phyloP scores from a whole-genome alignment of 2,329 filamentous ascomycete genomes.

The Neonectria faginata region DNA sequence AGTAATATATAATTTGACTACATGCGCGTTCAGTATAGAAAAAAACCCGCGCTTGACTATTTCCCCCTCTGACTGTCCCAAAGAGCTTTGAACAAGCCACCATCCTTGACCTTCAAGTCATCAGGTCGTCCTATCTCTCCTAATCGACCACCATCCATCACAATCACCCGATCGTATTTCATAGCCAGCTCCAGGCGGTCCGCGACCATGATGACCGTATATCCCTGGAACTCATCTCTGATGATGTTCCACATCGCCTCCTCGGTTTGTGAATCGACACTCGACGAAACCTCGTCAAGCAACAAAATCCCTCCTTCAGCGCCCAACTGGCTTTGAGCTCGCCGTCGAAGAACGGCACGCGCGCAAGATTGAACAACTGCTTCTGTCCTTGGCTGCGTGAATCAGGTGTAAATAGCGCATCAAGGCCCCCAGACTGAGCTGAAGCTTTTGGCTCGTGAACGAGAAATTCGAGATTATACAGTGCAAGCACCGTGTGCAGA shows the following conservation, averaged over 20 bases:
- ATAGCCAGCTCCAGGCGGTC: constrained; percentile 61
- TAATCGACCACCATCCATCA: constrained; percentile 55
- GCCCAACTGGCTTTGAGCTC: constrained; percentile 8
- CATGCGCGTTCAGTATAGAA: too few relatives aligned
- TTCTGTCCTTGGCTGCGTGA: constrained; percentile 66
- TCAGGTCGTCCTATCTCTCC: constrained; percentile 46
- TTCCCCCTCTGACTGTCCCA: neutral
- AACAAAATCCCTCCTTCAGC: constrained; percentile 48
- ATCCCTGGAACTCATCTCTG: constrained; percentile 50
- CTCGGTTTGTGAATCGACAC: constrained; percentile 50
- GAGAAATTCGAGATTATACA: constrained; percentile 47
- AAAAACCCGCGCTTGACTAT: too few relatives aligned
- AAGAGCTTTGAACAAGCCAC: neutral
- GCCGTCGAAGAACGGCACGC: constrained; percentile 64
- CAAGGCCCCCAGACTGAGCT: constrained; percentile 52
- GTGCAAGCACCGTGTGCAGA: constrained; percentile 45
- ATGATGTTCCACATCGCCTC: constrained; percentile 54
- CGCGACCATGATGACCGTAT: constrained; percentile 62
- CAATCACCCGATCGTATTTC: constrained; percentile 62
- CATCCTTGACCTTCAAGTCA: neutral
- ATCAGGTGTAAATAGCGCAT: constrained; percentile 41
- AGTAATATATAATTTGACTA: neutral
- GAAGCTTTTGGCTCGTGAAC: constrained; percentile 45
- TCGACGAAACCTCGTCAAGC: constrained; percentile 55
- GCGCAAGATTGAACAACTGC: constrained; percentile 71